Evolutionary conservation across 208 protist species (phyloP), one percentile per base, ranked within the genome.

Genomic region (Naegleria lovaniensis): DNA sequence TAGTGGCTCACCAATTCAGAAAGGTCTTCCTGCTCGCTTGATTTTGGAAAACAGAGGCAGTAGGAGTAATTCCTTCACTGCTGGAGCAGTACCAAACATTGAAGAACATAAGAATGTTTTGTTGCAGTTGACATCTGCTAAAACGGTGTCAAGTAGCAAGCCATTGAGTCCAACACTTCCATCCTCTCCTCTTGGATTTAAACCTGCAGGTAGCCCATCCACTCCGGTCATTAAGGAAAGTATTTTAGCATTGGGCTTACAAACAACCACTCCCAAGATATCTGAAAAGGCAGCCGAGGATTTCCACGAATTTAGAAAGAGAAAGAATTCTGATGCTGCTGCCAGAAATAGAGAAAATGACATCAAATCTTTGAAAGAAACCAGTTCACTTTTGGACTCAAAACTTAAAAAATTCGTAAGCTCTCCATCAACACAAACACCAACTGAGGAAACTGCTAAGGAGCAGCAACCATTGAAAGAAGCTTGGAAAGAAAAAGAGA

Each of bases 91-190:
- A 36, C 79, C 79, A 29, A 79, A 36, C 6, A 79, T 79, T 79
- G 67, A 85, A 85, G 79, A 85, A 43, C 79, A 43, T 85, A 85
- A 43, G 79, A 85, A 11, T 16, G 9, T 85, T 85, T 43, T 33
- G 41, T 5, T 16, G 4, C 38, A 39, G 29, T 19, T 85, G 9
- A 43, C 16, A 36, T 13, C 13, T 36, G 25, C 16, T 36, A 9
- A 13, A 36, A 2, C 29, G 0, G 29, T 29, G 5, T 36, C 25
- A 36, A 79, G 67, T 36, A 13, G 29, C 9, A 75, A 16, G 13
- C 58, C 58, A n/a, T 36, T 36, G 29, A 79, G 67, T 79, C 67
- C 79, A 85, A 85, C 38, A 16, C 13, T 43, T 43, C 36, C 79
- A n/a, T n/a, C 33, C 29, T 83, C 75, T 83, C 33, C 75, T 38